These are phyloP conservation scores for Solanum etuberosum DNA, from an alignment of 257 asterid genomes.

Conservation along the genomic window DNA sequence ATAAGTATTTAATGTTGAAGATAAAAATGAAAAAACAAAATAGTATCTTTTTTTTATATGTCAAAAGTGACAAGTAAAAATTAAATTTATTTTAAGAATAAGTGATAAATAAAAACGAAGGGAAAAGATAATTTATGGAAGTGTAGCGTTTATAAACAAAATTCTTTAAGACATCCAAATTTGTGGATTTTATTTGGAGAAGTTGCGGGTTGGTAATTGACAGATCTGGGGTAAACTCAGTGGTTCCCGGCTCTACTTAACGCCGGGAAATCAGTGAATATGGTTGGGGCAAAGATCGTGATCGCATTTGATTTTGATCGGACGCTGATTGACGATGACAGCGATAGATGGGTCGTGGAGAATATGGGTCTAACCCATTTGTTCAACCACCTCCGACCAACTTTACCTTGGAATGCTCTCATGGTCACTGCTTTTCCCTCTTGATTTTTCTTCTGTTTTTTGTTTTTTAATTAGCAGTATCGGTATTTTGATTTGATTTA, in stretches of 20 bases:
- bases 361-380: constrained; percentile 46
- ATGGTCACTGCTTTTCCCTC: constrained; percentile 34
- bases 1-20: no score
- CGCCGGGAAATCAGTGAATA: background rate
- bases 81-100: no score
- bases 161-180: background rate
- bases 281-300: constrained; percentile 8
- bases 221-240: background rate
- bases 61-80: no score
- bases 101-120: no score
- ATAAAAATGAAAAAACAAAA: no score
- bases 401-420: constrained; percentile 76
- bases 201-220: background rate
- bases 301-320: constrained; percentile 64
- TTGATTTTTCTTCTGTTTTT: background rate
- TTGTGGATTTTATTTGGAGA: background rate
- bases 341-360: constrained; percentile 65
- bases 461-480: background rate
- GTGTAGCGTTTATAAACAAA: no score
- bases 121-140: no score
- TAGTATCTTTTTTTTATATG: no score
- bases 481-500: background rate
- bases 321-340: constrained; percentile 70
- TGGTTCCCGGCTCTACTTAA: background rate
- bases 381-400: constrained; percentile 52